Evolutionary conservation across 768 basidiomycete genomes (phyloP).

Genomic region (Boletellus ananiceps): DNA sequence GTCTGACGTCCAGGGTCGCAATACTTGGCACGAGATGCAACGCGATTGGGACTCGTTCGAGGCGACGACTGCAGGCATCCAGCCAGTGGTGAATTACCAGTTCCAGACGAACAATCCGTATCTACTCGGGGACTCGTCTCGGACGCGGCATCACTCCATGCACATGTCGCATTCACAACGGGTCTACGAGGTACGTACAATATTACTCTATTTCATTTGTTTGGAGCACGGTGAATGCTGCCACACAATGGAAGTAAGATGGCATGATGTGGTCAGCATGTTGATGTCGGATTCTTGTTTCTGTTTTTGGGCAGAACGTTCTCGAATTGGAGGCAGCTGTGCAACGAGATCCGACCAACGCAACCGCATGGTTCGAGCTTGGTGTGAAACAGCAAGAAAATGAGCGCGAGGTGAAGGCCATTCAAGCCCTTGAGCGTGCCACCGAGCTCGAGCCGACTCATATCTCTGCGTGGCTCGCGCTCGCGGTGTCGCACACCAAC

Average conservation of each 20-base stretch:
- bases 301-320: conserved; percentile 54
- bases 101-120: conserved; percentile 83
- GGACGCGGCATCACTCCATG: conserved; percentile 43
- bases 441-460: conserved; percentile 75
- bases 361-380: conserved; percentile 82
- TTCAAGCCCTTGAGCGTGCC: conserved; percentile 77
- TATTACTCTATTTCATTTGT: conserved; percentile 5
- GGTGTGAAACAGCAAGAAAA: conserved; percentile 98
- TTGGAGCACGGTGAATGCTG: conserved; percentile 8
- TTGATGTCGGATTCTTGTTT: conserved; percentile 15
- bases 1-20: conserved; percentile 27
- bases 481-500: conserved; percentile 89
- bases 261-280: conserved; percentile 6
- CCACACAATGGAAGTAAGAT: conserved; percentile 4
- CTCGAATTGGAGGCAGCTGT: conserved; percentile 88
- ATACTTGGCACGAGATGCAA: conserved; percentile 63
- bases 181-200: conserved; percentile 39
- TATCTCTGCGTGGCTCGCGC: conserved; percentile 81
- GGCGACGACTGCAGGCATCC: conserved; percentile 63
- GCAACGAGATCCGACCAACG: conserved; percentile 67
- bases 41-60: conserved; percentile 80
- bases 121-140: conserved; percentile 53
- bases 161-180: conserved; percentile 29
- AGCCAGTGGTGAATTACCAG: conserved; percentile 52
- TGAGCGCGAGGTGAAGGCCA: conserved; percentile 88